A percentile compares a stretch with the other conserved stretches of the same genome.
Evolutionary conservation across 2,329 filamentous ascomycete genomes (phyloP).

Genomic region (Sporothrix luriei): DNA sequence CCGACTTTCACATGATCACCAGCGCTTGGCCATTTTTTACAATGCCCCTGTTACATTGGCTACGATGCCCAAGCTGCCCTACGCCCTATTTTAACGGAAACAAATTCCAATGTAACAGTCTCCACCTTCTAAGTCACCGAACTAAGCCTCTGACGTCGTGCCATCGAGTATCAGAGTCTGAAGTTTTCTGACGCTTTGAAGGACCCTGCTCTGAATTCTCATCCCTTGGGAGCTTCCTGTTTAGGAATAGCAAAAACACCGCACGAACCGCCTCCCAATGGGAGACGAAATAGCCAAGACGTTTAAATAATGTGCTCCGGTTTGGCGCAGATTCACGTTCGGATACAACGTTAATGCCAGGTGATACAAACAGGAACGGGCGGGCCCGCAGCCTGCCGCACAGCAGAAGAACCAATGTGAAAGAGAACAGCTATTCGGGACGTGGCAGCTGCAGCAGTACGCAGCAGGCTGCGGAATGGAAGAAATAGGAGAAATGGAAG

Average conservation of each 20-base stretch:
- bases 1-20: no score
- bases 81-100: no score
- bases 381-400: not conserved
- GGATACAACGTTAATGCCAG: constrained; percentile 14
- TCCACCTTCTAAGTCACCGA: no score
- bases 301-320: no score
- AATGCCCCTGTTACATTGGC: no score
- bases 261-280: constrained; percentile 6
- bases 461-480: not conserved
- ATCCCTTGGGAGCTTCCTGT: constrained; percentile 2
- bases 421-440: not conserved
- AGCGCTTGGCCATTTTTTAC: no score
- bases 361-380: constrained; percentile 23
- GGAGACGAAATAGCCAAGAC: not conserved
- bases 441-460: no score
- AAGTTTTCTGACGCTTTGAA: not conserved
- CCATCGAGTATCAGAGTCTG: not conserved
- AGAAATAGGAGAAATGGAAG: no score
- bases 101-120: no score
- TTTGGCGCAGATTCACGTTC: not conserved
- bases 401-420: constrained; percentile 3
- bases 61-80: no score
- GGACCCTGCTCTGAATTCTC: not conserved
- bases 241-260: constrained; percentile 11
- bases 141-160: no score